phyloP scores from a whole-genome alignment of 2,329 filamentous ascomycete species.

The Calonectria leucothoes region DNA sequence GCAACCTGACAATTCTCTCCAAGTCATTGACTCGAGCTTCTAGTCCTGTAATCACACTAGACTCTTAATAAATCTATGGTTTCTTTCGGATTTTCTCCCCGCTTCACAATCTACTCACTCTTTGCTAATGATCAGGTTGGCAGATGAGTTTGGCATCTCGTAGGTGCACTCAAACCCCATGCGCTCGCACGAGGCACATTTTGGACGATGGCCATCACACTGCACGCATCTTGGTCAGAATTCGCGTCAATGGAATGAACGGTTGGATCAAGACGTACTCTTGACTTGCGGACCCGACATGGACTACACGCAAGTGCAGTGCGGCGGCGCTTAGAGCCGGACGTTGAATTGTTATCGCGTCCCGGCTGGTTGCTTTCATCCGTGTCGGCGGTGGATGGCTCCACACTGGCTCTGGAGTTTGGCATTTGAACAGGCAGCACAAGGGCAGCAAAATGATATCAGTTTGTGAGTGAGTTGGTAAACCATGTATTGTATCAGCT shows the following conservation, averaged over 20 bases:
- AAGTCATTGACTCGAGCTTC: neutral
- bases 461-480: neutral
- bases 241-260: neutral
- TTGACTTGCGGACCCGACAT: neutral
- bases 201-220: slow-evolving; percentile 21
- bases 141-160: slow-evolving; percentile 11
- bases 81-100: neutral
- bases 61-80: neutral
- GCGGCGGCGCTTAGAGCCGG: neutral
- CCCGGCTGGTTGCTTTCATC: neutral
- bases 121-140: slow-evolving; percentile 8
- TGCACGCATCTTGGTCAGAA: neutral
- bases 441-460: too few relatives aligned
- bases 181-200: slow-evolving; percentile 10
- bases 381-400: neutral
- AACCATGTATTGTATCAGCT: neutral
- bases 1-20: neutral
- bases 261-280: neutral
- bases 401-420: neutral
- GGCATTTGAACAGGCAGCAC: neutral
- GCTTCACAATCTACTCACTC: neutral
- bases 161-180: slow-evolving; percentile 24
- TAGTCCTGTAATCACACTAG: slow-evolving; percentile 2
- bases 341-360: neutral
- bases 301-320: neutral